These are phyloP conservation scores for Brachypodium distachyon DNA, from an alignment of 202 grass and related monocot species.

Conservation along the genomic window DNA sequence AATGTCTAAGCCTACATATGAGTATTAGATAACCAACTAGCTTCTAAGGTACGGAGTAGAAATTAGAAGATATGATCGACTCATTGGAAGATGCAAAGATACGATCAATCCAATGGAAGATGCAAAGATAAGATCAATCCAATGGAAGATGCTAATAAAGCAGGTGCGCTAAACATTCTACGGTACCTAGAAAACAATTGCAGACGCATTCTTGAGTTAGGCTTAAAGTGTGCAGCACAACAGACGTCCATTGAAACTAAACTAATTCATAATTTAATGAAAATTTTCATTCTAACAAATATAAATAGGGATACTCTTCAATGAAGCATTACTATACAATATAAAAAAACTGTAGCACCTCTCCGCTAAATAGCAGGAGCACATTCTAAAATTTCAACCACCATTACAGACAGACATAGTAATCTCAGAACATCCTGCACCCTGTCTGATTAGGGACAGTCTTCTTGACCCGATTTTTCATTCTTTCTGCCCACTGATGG, in stretches of 20 bases:
- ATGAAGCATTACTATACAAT: constrained; percentile 15
- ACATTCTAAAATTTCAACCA: neutral
- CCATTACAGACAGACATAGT: neutral
- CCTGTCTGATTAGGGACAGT: constrained; percentile 35
- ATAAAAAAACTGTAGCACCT: constrained; percentile 2
- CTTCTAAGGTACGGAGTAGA: neutral
- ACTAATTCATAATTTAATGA: neutral
- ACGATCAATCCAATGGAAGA: neutral
- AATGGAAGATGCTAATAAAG: neutral
- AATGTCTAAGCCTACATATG: neutral
- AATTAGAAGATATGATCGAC: neutral
- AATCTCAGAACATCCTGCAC: constrained; percentile 24
- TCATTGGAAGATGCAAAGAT: neutral
- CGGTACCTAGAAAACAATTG: neutral
- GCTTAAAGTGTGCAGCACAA: neutral
- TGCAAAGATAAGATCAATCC: neutral
- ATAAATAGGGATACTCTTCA: neutral
- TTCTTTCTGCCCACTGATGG: constrained; percentile 59
- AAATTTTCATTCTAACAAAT: neutral
- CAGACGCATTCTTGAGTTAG: neutral
- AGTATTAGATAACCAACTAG: neutral
- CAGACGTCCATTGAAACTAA: neutral
- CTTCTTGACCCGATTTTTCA: constrained; percentile 42
- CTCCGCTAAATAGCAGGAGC: neutral
- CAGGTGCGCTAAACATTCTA: neutral